phyloP scores from a whole-genome alignment of 2,329 filamentous ascomycete species.

The Graphilbum ipis-grandicollis region DNA sequence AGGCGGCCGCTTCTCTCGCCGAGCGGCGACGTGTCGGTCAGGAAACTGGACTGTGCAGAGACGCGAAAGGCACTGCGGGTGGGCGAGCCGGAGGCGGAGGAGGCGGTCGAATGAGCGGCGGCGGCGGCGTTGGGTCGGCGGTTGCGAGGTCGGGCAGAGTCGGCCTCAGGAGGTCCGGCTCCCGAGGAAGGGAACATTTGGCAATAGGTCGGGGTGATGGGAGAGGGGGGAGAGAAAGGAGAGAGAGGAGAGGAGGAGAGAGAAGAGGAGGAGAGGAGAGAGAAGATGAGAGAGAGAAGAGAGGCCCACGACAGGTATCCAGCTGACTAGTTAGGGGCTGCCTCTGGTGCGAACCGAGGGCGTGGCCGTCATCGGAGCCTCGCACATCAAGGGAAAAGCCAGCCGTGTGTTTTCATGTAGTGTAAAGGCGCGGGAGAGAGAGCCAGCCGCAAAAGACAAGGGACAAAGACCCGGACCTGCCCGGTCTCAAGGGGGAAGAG shows the following conservation, averaged over 20 bases:
- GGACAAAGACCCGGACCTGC: no score
- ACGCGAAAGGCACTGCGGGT: not conserved
- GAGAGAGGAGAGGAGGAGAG: not conserved
- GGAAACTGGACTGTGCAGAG: not conserved
- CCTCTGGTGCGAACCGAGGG: conserved; percentile 1
- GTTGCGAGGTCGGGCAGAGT: conserved; percentile 31
- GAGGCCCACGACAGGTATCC: no score
- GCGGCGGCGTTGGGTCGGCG: conserved; percentile 21
- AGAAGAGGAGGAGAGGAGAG: no score
- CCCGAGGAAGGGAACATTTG: conserved; percentile 26
- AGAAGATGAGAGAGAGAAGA: no score
- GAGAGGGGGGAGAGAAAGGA: not conserved
- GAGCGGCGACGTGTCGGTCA: not conserved
- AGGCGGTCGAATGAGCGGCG: conserved; percentile 13
- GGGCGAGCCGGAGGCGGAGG: conserved; percentile 6
- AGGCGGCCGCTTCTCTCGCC: not conserved
- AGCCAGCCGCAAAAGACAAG: no score
- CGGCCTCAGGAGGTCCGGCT: conserved; percentile 23
- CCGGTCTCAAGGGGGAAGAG: no score
- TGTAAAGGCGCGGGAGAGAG: no score
- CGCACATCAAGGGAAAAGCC: no score
- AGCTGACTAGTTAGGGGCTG: not conserved
- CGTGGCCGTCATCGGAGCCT: conserved; percentile 1
- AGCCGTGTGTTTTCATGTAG: no score
- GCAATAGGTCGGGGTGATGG: not conserved